Percentiles rank a stretch among this genome's conserved stretches.
These are phyloP conservation scores for Decorospora gaudefroyi DNA, from an alignment of 2,329 filamentous ascomycete species.

Conservation along the genomic window DNA sequence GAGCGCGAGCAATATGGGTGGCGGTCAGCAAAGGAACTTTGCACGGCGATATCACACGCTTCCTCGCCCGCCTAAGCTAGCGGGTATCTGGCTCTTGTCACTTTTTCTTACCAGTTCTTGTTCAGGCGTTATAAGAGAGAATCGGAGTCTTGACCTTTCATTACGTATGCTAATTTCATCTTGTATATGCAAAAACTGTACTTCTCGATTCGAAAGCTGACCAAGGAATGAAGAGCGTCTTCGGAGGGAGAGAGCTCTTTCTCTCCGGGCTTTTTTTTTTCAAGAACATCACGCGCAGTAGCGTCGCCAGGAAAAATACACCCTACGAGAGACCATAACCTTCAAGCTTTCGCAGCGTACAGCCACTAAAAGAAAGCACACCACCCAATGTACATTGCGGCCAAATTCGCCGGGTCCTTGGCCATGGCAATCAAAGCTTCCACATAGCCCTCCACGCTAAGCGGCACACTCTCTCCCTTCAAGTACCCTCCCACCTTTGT, in stretches of 20 bases:
- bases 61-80: constrained; percentile 4
- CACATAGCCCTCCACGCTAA: constrained; percentile 97
- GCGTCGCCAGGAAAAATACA: no score
- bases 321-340: background rate
- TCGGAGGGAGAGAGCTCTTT: no score
- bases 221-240: no score
- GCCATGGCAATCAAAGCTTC: constrained; percentile 90
- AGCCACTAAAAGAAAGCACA: constrained; percentile 68
- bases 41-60: constrained; percentile 10
- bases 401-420: constrained; percentile 75
- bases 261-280: no score
- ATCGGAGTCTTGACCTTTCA: constrained; percentile 9
- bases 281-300: no score
- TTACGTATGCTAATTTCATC: constrained; percentile 17
- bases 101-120: constrained; percentile 8
- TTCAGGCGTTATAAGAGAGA: constrained; percentile 12
- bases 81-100: constrained; percentile 8
- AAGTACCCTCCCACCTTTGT: constrained; percentile 84
- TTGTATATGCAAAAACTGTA: constrained; percentile 17
- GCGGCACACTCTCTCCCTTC: constrained; percentile 83
- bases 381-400: constrained; percentile 98
- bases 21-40: background rate
- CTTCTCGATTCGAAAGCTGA: no score
- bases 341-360: no score
- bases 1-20: background rate